A percentile compares a stretch with the other conserved stretches of the same genome.
Evolutionary conservation across 1,284 basidiomycete genomes (phyloP).

Genomic region (Cryptococcus jaspeensis): DNA sequence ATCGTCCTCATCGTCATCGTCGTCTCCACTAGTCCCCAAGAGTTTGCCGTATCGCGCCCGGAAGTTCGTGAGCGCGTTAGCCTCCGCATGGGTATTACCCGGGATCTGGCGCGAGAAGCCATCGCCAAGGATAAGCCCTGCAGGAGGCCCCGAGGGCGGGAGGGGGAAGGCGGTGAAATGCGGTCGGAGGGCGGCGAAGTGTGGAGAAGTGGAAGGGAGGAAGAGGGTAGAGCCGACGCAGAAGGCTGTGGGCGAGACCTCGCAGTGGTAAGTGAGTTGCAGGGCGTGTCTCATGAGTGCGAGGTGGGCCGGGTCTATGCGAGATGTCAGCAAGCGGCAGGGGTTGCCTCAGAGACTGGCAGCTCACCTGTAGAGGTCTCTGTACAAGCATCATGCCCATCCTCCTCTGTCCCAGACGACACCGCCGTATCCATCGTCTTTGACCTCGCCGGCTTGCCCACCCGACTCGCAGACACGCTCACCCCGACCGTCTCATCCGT

Average conservation of each 20-base stretch:
- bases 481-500: constrained; percentile 44
- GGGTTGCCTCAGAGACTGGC: too few species aligned
- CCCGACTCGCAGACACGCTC: constrained; percentile 16
- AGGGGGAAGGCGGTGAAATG: constrained; percentile 33
- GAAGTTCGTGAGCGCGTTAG: constrained; percentile 84
- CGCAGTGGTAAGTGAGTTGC: constrained; percentile 43
- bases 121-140: constrained; percentile 62
- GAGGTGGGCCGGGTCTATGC: constrained; percentile 38
- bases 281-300: constrained; percentile 48
- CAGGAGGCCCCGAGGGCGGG: not conserved
- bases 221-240: constrained; percentile 90
- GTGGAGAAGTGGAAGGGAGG: constrained; percentile 52
- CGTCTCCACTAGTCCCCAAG: too few species aligned
- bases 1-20: too few species aligned
- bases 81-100: constrained; percentile 97
- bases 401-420: too few species aligned
- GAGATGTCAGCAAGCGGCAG: too few species aligned
- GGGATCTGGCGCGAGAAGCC: constrained; percentile 90
- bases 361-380: too few species aligned
- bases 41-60: constrained; percentile 50
- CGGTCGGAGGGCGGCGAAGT: constrained; percentile 30
- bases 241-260: constrained; percentile 70
- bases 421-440: not conserved
- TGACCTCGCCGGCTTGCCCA: not conserved
- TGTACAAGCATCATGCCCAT: too few species aligned